phyloP scores from a whole-genome alignment of 2,329 filamentous ascomycete genomes.

The Paracoccidioides brasiliensis region DNA sequence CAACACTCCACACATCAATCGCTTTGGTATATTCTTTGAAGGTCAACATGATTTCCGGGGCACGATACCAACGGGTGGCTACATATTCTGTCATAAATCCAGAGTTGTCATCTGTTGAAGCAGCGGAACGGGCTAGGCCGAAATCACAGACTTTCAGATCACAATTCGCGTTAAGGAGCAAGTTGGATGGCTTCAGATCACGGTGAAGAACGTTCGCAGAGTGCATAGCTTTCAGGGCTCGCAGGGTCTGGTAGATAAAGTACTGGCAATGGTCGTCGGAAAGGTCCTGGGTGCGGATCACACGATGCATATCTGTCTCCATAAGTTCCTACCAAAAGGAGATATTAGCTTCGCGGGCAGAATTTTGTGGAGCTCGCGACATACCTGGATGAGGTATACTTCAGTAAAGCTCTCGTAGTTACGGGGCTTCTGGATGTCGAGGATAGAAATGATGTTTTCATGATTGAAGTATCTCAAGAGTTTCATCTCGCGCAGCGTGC shows the following conservation, averaged over 20 bases:
- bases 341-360: not conserved
- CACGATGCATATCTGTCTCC: slow-evolving; percentile 99
- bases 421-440: slow-evolving; percentile 95
- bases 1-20: slow-evolving; percentile 98
- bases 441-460: slow-evolving; percentile 98
- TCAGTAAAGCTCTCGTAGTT: slow-evolving; percentile 95
- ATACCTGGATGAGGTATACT: slow-evolving; percentile 94
- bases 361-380: slow-evolving; percentile 11
- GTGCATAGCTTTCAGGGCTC: slow-evolving; percentile 97
- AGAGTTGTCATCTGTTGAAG: slow-evolving; percentile 98
- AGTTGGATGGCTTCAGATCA: slow-evolving; percentile 93
- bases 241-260: slow-evolving; percentile 98
- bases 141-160: slow-evolving; percentile 99
- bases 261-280: slow-evolving; percentile 99
- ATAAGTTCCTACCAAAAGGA: slow-evolving; percentile 62
- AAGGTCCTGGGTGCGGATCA: slow-evolving; percentile 95
- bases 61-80: slow-evolving; percentile 96
- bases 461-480: slow-evolving; percentile 97
- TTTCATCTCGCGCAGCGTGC: slow-evolving; percentile 98
- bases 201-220: slow-evolving; percentile 96
- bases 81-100: slow-evolving; percentile 99
- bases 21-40: slow-evolving; percentile 99
- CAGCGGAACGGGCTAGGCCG: slow-evolving; percentile 84
- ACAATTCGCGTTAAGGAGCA: slow-evolving; percentile 95
- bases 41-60: slow-evolving; percentile 98